Evolutionary conservation across 2,329 filamentous ascomycete species (phyloP), one percentile per base, ranked within the genome.

Genomic region (Westerdykella aurantiaca): DNA sequence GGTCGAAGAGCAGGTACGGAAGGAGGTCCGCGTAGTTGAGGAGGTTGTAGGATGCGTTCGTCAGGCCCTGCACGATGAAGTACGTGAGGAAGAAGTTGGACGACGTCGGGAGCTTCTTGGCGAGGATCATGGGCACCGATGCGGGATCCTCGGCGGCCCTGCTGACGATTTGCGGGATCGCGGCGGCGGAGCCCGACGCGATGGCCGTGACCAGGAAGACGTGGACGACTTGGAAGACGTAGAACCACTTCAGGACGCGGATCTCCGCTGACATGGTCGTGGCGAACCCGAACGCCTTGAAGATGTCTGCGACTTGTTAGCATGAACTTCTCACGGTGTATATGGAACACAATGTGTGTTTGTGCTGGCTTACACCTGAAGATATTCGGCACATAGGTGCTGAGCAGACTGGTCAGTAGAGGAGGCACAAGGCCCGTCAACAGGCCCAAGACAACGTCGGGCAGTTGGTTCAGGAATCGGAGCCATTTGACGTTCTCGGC

Each of bases 11-110:
- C 40, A 81, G 81, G 61, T 85, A 86, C 23, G 94, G 68, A 38
- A 90, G 68, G 40, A 97, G 76, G 13, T 88, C 88, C 16, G 69
- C 73, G 38, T 86, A 77, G 55, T 94, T 88, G 2, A 94, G 74
- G 5, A 97, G 68, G 1, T 86, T 79, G 38, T 83, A 79, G 0
- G 87, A 78, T 3, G 88, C 85, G 48, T 91, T 82, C 1, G 83
- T 84, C 45, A 97, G 68, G 29, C 91, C 94, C 67, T 97, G 93
- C 2, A 98, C 80, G 25, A 97, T 81, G 53, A 98, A 94, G 70
- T 97, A 98, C 0, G 85, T 88, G 16, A 97, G 83, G 68, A 96
- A 98, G 63, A 97, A 94, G 69, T 95, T 97, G 48, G 89, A 90
- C 0, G 88, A 83, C 44, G 80, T 83, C 14, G 93, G 93, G 5